Evolutionary conservation across 2,329 filamentous ascomycete species (phyloP), one percentile per base, ranked within the genome.

Genomic region (Epichloe baconii): DNA sequence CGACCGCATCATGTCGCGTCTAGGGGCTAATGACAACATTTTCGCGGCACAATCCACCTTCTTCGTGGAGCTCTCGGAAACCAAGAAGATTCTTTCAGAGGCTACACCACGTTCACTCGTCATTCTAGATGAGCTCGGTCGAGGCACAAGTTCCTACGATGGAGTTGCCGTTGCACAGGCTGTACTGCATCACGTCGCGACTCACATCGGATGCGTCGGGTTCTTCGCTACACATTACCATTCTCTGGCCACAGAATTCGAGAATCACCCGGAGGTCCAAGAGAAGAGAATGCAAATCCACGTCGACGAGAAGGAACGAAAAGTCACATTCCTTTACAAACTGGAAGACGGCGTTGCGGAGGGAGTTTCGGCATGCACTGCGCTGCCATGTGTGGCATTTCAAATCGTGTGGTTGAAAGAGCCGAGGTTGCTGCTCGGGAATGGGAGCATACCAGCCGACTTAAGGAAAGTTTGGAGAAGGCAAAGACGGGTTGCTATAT

Each of bases 171-270:
- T 98, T 3, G 93, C 93, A 0, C 91, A 98, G 66, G 88, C 93
- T 1, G 93, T 98, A 0, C 78, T 98, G n/a, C 93, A 98, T 64
- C 91, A 98, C 59, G 80, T 97, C 15, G 90, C 91, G 7, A 87
- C 87, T 3, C 89, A 97, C 60, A 86, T 96, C 49, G 93, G 93
- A 48, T 95, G 91, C 49, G 72, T 95, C 3, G 93, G 93, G 37
- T 97, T 95, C 78, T 98, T 98, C 61, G 93, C 93, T 0, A 98
- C 93, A 0, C 93, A 98, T 63, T 98, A 98, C 68, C 93, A 96
- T 65, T 93, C 86, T 2, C 78, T 98, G 0, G 90, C 91, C 0
- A 83, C 87, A 0, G 93, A 98, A 65, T 98, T 97, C 61, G 82
- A 85, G 57, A 77, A 78, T 15, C 93, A 98, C 59, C 90, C 93